Evolutionary conservation across 169 alveolate genomes (phyloP).

Genomic region (Plasmodium adleri): DNA sequence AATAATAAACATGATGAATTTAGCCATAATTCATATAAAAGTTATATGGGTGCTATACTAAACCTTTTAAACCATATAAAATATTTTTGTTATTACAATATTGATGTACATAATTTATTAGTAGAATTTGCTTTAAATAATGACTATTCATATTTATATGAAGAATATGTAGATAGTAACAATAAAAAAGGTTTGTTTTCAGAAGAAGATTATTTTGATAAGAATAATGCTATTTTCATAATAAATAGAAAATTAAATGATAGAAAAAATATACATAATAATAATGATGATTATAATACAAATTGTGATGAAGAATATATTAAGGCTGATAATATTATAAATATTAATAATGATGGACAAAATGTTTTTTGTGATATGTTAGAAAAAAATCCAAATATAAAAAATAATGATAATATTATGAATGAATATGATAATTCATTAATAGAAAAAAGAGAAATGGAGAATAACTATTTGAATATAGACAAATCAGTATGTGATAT

Average conservation of each 20-base stretch:
- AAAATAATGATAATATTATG: not conserved
- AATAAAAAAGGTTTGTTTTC: conserved; percentile 5
- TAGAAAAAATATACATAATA: not conserved
- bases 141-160: conserved; percentile 27
- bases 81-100: conserved; percentile 62
- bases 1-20: conserved; percentile 23
- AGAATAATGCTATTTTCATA: not conserved
- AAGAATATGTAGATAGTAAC: conserved; percentile 33
- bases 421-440: not conserved
- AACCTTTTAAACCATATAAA: conserved; percentile 21
- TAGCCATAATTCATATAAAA: conserved; percentile 62
- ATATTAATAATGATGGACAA: not conserved
- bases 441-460: not conserved
- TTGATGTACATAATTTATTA: conserved; percentile 59
- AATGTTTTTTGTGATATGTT: too few species aligned
- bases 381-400: not conserved
- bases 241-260: conserved; percentile 12
- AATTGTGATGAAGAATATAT: not conserved
- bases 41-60: conserved; percentile 36
- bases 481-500: conserved; percentile 12
- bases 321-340: not conserved
- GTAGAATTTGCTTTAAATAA: conserved; percentile 61
- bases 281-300: not conserved
- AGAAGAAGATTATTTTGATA: not conserved
- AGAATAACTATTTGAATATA: not conserved